Percentiles rank a stretch among this genome's conserved stretches.
These are phyloP conservation scores for Rubus idaeus DNA, from an alignment of 306 rosid species.

Conservation along the genomic window DNA sequence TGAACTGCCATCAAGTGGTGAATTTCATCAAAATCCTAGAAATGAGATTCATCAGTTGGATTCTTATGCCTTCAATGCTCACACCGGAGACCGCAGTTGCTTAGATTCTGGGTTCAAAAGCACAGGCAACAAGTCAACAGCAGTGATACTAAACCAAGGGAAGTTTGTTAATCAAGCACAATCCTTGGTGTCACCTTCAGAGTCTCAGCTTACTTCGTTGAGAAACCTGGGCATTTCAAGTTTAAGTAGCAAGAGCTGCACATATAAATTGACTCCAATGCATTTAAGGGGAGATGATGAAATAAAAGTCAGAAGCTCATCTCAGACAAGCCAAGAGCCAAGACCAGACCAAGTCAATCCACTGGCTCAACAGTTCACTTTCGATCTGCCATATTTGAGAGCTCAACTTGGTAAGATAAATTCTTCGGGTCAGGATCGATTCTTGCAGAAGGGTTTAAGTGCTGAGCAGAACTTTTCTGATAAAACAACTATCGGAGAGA, in stretches of 20 bases:
- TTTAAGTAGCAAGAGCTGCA: conserved; percentile 20
- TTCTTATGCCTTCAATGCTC: conserved; percentile 13
- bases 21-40: conserved; percentile 14
- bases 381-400: conserved; percentile 45
- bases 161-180: conserved; percentile 20
- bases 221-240: conserved; percentile 18
- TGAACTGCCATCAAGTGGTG: conserved; percentile 17
- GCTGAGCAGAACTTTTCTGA: conserved; percentile 10
- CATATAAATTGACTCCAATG: conserved; percentile 11
- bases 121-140: conserved; percentile 12
- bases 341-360: conserved; percentile 26
- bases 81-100: conserved; percentile 20
- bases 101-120: conserved; percentile 17
- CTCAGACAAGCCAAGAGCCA: conserved; percentile 9
- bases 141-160: conserved; percentile 18
- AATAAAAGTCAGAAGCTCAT: conserved; percentile 13
- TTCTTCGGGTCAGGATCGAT: conserved; percentile 23
- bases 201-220: conserved; percentile 13
- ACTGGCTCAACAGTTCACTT: conserved; percentile 30
- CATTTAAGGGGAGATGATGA: neutral
- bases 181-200: neutral
- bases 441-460: conserved; percentile 11
- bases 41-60: conserved; percentile 4
- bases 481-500: conserved; percentile 8
- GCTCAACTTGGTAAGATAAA: conserved; percentile 39